These are phyloP conservation scores for Emmonsia crescens DNA, from an alignment of 2,329 filamentous ascomycete genomes.

Conservation along the genomic window DNA sequence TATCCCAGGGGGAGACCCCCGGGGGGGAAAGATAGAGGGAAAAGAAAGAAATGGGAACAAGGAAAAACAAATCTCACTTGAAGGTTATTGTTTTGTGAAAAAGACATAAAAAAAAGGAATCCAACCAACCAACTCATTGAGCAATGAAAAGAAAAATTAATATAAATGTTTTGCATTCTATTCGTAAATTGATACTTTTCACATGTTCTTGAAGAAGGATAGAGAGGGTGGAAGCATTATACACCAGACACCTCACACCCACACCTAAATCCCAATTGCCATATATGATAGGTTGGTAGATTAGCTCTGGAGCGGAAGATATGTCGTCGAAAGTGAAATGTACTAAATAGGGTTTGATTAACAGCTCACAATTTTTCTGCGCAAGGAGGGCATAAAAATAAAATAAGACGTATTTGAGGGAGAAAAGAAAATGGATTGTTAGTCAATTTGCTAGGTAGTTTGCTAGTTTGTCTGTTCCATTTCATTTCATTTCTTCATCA, in stretches of 20 bases:
- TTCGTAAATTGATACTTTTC: background rate
- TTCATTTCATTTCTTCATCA: background rate
- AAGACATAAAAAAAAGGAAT: background rate
- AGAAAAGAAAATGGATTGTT: background rate
- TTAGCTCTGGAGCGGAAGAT: no score
- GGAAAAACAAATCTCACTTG: background rate
- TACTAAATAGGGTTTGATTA: background rate
- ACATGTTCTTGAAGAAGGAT: background rate
- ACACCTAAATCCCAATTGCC: background rate
- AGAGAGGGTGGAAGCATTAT: background rate
- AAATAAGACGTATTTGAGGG: background rate
- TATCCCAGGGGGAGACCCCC: no score
- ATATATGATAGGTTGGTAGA: background rate
- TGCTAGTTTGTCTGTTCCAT: background rate
- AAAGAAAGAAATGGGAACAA: background rate
- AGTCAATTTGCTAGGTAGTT: background rate
- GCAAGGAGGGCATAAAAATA: background rate
- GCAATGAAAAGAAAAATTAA: background rate
- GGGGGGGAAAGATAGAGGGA: background rate
- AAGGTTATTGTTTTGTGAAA: background rate
- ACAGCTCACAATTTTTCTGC: background rate
- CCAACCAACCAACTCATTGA: background rate
- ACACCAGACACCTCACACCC: background rate
- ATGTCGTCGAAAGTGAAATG: background rate
- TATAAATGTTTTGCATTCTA: background rate